Percentiles rank a stretch among this genome's conserved stretches.
Conservation (phyloP, 176 grass and related monocot genomes). For the Guadua angustifolia region DNA sequence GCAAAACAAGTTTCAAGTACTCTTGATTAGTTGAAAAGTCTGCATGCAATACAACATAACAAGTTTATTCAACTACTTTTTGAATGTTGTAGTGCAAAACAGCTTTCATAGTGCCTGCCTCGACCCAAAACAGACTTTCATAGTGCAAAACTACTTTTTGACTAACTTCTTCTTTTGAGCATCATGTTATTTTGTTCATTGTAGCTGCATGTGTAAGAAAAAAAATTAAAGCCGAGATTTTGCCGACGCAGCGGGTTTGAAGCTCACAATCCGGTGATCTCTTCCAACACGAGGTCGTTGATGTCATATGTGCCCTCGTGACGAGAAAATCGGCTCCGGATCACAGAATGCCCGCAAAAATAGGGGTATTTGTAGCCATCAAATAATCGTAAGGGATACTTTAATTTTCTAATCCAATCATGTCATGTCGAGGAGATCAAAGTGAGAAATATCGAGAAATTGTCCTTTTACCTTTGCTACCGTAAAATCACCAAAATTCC, state of each 20-base stretch:
- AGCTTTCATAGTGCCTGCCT: too few species aligned
- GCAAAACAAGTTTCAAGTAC: too few species aligned
- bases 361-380: not conserved
- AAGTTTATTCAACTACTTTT: too few species aligned
- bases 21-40: too few species aligned
- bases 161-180: too few species aligned
- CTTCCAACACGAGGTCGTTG: conserved; percentile 74
- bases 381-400: not conserved
- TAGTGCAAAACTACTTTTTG: too few species aligned
- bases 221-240: conserved; percentile 60
- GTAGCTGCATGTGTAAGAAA: not conserved
- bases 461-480: conserved; percentile 70
- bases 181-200: conserved; percentile 34
- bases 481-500: conserved; percentile 95
- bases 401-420: not conserved
- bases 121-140: too few species aligned
- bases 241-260: conserved; percentile 55
- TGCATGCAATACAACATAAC: too few species aligned
- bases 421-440: not conserved
- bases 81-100: too few species aligned
- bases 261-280: conserved; percentile 84
- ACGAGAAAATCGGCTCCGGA: conserved; percentile 78
- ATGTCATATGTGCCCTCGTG: conserved; percentile 89
- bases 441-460: not conserved
- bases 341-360: conserved; percentile 73